These are phyloP conservation scores for Ogataea thermomethanolica DNA, from an alignment of 805 yeast genomes.

Conservation along the genomic window DNA sequence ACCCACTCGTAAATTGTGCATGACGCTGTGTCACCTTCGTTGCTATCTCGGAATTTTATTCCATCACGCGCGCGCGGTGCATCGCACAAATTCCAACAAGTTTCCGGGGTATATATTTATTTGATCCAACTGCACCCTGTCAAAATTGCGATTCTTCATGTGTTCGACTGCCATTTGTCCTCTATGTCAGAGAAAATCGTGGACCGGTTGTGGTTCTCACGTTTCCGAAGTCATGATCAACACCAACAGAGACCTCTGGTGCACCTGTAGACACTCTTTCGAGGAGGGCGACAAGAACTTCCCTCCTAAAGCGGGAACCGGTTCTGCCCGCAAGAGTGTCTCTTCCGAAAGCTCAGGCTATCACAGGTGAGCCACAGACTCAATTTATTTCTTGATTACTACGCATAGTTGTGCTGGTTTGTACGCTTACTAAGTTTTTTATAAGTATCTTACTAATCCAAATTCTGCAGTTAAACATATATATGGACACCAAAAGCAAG, in stretches of 20 bases:
- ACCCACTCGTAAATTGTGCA: slow-evolving; percentile 4
- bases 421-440: slow-evolving; percentile 6
- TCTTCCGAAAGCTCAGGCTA: slow-evolving; percentile 22
- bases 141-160: slow-evolving; percentile 20
- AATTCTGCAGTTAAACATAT: background rate
- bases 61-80: slow-evolving; percentile 11
- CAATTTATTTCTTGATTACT: background rate
- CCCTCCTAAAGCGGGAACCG: slow-evolving; percentile 66
- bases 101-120: slow-evolving; percentile 9
- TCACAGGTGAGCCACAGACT: background rate
- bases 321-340: slow-evolving; percentile 41
- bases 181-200: slow-evolving; percentile 47
- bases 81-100: slow-evolving; percentile 2
- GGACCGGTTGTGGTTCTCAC: slow-evolving; percentile 66
- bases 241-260: slow-evolving; percentile 48
- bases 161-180: slow-evolving; percentile 38
- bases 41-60: slow-evolving; percentile 4
- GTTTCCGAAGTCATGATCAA: slow-evolving; percentile 50
- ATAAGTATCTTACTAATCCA: slow-evolving; percentile 1
- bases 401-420: slow-evolving; percentile 3
- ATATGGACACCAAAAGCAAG: background rate
- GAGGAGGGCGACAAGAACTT: slow-evolving; percentile 38
- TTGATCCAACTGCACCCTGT: background rate
- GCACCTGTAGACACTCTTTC: slow-evolving; percentile 49
- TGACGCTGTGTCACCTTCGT: slow-evolving; percentile 7